Base-by-base conservation (phyloP, 805 yeast species). In the Scheffersomyces coipomensis region DNA sequence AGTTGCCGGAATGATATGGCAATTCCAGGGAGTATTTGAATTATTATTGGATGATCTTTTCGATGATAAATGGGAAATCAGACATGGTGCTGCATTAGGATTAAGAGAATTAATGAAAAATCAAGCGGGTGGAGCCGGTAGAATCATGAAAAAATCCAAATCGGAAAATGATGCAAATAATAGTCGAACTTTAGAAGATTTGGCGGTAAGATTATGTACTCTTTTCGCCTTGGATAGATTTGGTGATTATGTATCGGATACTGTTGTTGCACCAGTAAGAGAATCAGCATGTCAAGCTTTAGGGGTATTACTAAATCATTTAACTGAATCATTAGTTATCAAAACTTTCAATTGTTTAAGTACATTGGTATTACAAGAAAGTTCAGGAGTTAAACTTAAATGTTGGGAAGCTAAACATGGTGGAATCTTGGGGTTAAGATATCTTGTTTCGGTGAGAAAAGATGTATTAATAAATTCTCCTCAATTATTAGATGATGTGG, bases 361-460 rank as follows among this genome's bases (percentile, higher is more conserved):
- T 36, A 73, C 77, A 31, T 66, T 93, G 37, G 88, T 90, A 1
- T 61, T 84, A 34, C 97, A 91, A 58, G 57, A 49, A 38, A 59
- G 77, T 17, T 79, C 68, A 1, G 60, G 69, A 10, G 66, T 73
- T 32, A 62, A 56, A 42, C 7, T 5, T 4, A 27, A 27, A 27
- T 76, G 89, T 39, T 93, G 99, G 99, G 97, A 95, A 58, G 98
- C 97, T 2, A 86, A 93, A 43, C 99, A 93, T 68, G 99, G 98
- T 50, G 99, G 98, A 35, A 81, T 93, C 83, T 75, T 93, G 10
- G 99, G 98, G 0, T 69, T 93, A 37, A 73, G 96, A 37, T 93
- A 93, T 61, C 83, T 93, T 50, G 99, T 91, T 9, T 84, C 96
- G 43, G 88, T 91, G 3, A 75, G 96, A 51, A 81, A 88, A 0